Evolutionary conservation across 352 stramenopile genomes (phyloP), one percentile per base, ranked within the genome.

Genomic region (Phytophthora constricta): DNA sequence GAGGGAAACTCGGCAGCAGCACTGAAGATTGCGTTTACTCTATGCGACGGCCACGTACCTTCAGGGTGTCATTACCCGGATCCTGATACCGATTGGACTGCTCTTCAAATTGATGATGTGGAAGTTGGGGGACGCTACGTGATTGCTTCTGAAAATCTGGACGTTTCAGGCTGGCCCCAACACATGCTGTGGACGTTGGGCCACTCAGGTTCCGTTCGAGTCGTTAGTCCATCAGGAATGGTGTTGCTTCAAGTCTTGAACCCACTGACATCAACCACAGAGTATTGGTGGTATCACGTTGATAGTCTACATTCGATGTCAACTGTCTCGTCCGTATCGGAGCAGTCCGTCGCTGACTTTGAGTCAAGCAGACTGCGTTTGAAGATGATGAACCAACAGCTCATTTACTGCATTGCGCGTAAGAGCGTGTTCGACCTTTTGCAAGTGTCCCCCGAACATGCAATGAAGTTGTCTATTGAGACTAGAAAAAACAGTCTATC

Each of bases 31-130:
- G 86, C 86, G 7, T 90, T 86, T 58, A 94, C 86, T 3, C 50
- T 94, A 2, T 94, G 86, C 50, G 86, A 94, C 57, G 86, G 86
- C 0, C 86, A 94, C 39, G 79, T 94, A 0, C 86, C 86, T 0
- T 90, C 86, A 9, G 86, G 86, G 9, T 94, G 86, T 26, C 79
- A 90, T 31, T 94, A 91, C 46, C 86, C 86, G n/a, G 82, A 94
- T 42, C 83, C 81, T 23, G 78, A 91, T 23, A 92, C 84, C 0
- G 86, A 94, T 62, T 94, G 86, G 86, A 80, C 68, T 14, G 84
- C 86, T 20, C 57, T 94, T 4, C 84, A 92, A 62, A 80, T 91
- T 34, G 86, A 94, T 62, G 86, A 94, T 37, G 62, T 94, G 26
- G 81, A 89, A 70, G 72, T 94, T 33, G 84, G 86, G 17, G 73